phyloP scores from a whole-genome alignment of 352 stramenopile genomes.

The Phytophthora litchii region DNA sequence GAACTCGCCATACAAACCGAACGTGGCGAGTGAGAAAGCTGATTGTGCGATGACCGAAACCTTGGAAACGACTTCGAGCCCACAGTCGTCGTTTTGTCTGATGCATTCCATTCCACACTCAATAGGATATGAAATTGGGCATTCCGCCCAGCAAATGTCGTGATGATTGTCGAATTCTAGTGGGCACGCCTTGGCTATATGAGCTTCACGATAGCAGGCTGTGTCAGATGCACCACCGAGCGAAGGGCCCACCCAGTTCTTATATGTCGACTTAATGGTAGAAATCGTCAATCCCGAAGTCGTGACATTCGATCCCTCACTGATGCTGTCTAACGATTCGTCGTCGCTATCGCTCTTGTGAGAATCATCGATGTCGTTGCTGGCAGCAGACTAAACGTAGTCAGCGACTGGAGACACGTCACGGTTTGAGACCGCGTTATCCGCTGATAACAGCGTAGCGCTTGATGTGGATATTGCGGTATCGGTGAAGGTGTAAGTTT shows the following conservation, averaged over 20 bases:
- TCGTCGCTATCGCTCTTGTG: slow-evolving; percentile 5
- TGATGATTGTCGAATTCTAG: slow-evolving; percentile 24
- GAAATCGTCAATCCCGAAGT: background rate
- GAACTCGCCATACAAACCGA: slow-evolving; percentile 26
- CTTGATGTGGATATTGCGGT: background rate
- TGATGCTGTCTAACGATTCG: slow-evolving; percentile 5
- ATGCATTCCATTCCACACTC: slow-evolving; percentile 45
- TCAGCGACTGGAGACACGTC: slow-evolving; percentile 8
- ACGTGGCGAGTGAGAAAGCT: slow-evolving; percentile 25
- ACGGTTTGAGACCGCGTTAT: background rate
- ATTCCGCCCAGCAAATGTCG: slow-evolving; percentile 41
- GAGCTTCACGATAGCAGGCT: slow-evolving; percentile 44
- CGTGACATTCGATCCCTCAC: background rate
- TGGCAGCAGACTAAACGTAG: slow-evolving; percentile 1
- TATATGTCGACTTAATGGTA: slow-evolving; percentile 23
- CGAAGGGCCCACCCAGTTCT: slow-evolving; percentile 33
- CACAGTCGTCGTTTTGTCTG: slow-evolving; percentile 43
- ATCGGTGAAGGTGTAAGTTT: slow-evolving; percentile 17
- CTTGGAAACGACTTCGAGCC: slow-evolving; percentile 34
- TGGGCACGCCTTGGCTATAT: slow-evolving; percentile 32
- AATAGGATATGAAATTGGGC: slow-evolving; percentile 41
- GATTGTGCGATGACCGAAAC: slow-evolving; percentile 17
- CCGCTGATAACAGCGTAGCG: background rate
- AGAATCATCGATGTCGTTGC: background rate
- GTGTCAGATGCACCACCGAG: slow-evolving; percentile 26